These are phyloP conservation scores for Aspergillus steynii DNA, from an alignment of 495 filamentous ascomycete species.

Conservation along the genomic window DNA sequence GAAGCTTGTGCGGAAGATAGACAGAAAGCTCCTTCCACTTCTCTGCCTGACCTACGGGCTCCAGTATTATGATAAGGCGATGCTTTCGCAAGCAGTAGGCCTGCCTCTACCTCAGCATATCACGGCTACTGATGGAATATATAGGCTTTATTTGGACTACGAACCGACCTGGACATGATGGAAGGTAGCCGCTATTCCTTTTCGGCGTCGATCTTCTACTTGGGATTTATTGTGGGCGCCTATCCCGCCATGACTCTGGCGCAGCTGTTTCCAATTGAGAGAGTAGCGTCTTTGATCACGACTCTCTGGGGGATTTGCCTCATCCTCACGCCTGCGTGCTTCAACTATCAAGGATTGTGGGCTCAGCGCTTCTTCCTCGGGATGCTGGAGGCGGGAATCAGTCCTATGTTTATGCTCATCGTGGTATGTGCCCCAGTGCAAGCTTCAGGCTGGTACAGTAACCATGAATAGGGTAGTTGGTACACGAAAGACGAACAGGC, in stretches of 20 bases:
- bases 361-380: constrained; percentile 51
- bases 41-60: constrained; percentile 32
- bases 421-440: constrained; percentile 24
- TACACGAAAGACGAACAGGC: constrained; percentile 45
- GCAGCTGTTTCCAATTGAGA: constrained; percentile 46
- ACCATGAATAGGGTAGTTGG: no score
- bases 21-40: constrained; percentile 46
- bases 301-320: constrained; percentile 37
- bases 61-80: constrained; percentile 54
- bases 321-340: constrained; percentile 40
- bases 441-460: no score
- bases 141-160: constrained; percentile 41
- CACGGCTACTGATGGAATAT: constrained; percentile 8
- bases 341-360: constrained; percentile 36
- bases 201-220: constrained; percentile 45
- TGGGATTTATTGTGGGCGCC: constrained; percentile 48
- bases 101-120: constrained; percentile 18
- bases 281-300: constrained; percentile 37
- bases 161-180: constrained; percentile 33
- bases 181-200: constrained; percentile 41
- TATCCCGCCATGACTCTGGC: constrained; percentile 46
- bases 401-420: constrained; percentile 43
- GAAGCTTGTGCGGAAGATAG: constrained; percentile 45
- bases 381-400: constrained; percentile 37
- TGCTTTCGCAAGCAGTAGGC: constrained; percentile 48